phyloP scores from a whole-genome alignment of 768 basidiomycete species.

The Scleroderma bovista region DNA sequence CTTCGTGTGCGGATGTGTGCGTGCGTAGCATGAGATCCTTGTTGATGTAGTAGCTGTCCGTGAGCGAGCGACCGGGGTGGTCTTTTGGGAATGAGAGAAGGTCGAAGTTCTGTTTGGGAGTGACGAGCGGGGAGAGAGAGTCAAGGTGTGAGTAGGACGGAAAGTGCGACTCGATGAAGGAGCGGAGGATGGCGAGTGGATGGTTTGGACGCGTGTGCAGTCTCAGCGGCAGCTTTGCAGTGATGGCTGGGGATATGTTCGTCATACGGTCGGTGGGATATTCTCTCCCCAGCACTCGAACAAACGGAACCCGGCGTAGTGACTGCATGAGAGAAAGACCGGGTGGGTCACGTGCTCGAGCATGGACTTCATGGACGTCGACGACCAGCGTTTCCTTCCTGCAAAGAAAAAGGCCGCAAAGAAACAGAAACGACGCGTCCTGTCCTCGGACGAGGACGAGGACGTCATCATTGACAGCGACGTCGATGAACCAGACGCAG shows the following conservation, averaged over 20 bases:
- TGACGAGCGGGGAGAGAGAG: conserved; percentile 83
- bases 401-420: conserved; percentile 7
- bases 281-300: conserved; percentile 56
- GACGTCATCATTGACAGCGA: conserved; percentile 18
- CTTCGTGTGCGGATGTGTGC: conserved; percentile 98
- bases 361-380: conserved; percentile 42
- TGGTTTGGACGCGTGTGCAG: conserved; percentile 76
- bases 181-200: conserved; percentile 81
- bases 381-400: conserved; percentile 21
- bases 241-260: conserved; percentile 82
- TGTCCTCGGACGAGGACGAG: conserved; percentile 28
- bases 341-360: background rate
- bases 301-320: background rate
- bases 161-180: conserved; percentile 82
- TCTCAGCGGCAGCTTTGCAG: conserved; percentile 69
- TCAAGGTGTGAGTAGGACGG: conserved; percentile 65
- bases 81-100: conserved; percentile 90
- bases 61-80: conserved; percentile 86
- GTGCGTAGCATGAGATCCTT: conserved; percentile 87
- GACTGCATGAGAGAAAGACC: background rate
- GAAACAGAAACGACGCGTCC: conserved; percentile 11
- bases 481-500: conserved; percentile 1
- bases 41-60: conserved; percentile 97
- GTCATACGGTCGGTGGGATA: conserved; percentile 76
- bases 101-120: conserved; percentile 91